Evolutionary conservation across 208 protist species (phyloP), one percentile per base, ranked within the genome.

Genomic region (Crithidia bombi): DNA sequence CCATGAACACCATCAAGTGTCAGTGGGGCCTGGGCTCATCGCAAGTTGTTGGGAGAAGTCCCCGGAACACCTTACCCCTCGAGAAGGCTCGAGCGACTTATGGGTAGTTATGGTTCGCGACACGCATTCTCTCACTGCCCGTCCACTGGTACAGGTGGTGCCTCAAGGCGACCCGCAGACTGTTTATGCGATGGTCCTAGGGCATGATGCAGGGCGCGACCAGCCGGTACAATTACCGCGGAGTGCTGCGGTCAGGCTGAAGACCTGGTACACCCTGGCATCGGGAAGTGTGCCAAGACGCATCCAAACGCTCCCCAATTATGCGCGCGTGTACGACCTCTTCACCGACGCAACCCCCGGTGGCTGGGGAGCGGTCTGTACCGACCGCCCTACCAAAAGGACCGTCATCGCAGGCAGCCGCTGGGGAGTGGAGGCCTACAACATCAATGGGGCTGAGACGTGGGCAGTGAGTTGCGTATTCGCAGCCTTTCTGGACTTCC

Each of bases 281-380:
- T 19, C 26, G 3, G 44, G 28, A 6, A 56, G 38, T 25, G 30
- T 6, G 30, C 30, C 51, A 26, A 25, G 51, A 4, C 25, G 6
- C 28, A 57, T 76, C 26, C 9, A 9, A 1, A n/a, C 36, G 5
- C 5, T 43, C 17, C 59, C 25, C 9, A 9, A 15, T 7, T 41
- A 21, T 2, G 35, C 23, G 3, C 0, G 52, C 30, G 9, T n/a
- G 11, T 69, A 64, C 70, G 43, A 76, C 44, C 46, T 76, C n/a
- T 76, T 61, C 62, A 65, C 62, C 1, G 70, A 69, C 55, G 57
- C 70, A 0, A 62, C 59, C 21, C 33, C 70, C 36, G 17, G 35
- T 12, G 70, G 70, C 11, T 76, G 70, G 70, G 62, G 70, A 1
- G 70, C 62, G 25, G 70, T 76, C 12, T 76, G 52, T 41, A 57